Percentiles rank a stretch among this genome's conserved stretches.
phyloP scores from a whole-genome alignment of 495 filamentous ascomycete species.

The Lasiosphaeriaceae sp. region DNA sequence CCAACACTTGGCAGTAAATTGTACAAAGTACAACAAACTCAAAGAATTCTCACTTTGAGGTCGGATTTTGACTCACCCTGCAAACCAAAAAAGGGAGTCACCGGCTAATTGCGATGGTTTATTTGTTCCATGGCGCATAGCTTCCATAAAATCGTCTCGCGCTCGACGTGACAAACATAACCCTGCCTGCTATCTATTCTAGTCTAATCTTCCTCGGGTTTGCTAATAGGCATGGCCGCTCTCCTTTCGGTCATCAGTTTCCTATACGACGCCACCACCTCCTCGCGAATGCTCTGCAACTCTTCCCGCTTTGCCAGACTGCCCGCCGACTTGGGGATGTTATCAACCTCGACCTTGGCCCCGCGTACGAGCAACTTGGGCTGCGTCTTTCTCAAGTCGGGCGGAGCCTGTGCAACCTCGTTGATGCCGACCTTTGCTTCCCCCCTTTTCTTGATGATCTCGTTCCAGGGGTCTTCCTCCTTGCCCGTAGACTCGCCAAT shows the following conservation, averaged over 20 bases:
- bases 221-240: background rate
- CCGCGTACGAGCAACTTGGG: constrained; percentile 70
- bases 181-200: background rate
- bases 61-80: too few relatives aligned
- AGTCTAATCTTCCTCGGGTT: background rate
- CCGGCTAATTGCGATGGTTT: too few relatives aligned
- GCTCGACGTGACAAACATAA: too few relatives aligned
- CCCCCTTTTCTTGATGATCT: constrained; percentile 57
- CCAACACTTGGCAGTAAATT: too few relatives aligned
- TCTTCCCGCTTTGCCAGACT: constrained; percentile 82
- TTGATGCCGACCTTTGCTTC: constrained; percentile 60
- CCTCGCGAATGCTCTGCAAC: constrained; percentile 66
- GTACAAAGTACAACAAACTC: too few relatives aligned
- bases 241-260: constrained; percentile 71
- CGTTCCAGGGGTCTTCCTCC: constrained; percentile 75
- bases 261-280: constrained; percentile 78
- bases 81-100: too few relatives aligned
- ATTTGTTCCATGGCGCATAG: too few relatives aligned
- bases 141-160: too few relatives aligned
- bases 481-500: constrained; percentile 35
- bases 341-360: constrained; percentile 65
- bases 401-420: constrained; percentile 80
- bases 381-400: constrained; percentile 58
- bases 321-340: constrained; percentile 71
- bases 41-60: too few relatives aligned